Conservation (phyloP, 805 yeast genomes). For the Spathaspora sp. region DNA sequence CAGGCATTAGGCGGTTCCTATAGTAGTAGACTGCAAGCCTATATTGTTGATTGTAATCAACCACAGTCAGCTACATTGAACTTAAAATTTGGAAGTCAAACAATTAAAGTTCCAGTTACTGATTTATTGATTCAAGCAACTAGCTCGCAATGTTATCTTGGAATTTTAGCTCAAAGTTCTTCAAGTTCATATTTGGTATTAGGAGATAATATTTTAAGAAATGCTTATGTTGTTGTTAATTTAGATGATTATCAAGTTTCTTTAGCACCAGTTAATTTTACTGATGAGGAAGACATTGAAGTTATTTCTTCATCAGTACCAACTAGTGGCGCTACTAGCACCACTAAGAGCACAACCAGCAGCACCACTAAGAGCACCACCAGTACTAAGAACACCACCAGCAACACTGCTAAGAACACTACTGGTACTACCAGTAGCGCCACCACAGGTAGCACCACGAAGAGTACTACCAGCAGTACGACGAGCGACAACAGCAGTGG, state of each 20-base stretch:
- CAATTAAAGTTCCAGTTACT: slow-evolving; percentile 46
- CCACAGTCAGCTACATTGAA: slow-evolving; percentile 18
- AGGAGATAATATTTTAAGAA: slow-evolving; percentile 65
- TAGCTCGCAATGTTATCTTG: slow-evolving; percentile 22
- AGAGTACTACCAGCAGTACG: too few relatives aligned
- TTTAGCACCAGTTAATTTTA: slow-evolving; percentile 36
- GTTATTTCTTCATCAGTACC: slow-evolving; percentile 24
- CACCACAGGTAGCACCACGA: too few relatives aligned
- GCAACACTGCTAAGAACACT: too few relatives aligned
- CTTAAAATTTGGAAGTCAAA: slow-evolving; percentile 56
- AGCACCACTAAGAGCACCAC: too few relatives aligned
- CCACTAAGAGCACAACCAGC: too few relatives aligned
- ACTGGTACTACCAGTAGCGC: too few relatives aligned
- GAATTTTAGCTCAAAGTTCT: slow-evolving; percentile 18
- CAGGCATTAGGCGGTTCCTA: slow-evolving; percentile 39
- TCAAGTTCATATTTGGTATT: slow-evolving; percentile 26
- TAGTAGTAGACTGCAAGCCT: slow-evolving; percentile 39
- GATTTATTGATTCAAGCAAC: slow-evolving; percentile 20
- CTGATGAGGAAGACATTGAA: slow-evolving; percentile 40
- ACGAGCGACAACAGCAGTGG: too few relatives aligned
- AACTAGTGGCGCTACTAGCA: neutral
- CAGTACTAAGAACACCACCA: too few relatives aligned
- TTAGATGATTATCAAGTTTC: slow-evolving; percentile 55
- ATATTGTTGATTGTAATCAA: slow-evolving; percentile 41
- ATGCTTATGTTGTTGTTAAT: slow-evolving; percentile 64